A percentile compares a stretch with the other conserved stretches of the same genome.
Evolutionary conservation across 2,329 filamentous ascomycete species (phyloP).

Genomic region (Cryphonectria naterciae): DNA sequence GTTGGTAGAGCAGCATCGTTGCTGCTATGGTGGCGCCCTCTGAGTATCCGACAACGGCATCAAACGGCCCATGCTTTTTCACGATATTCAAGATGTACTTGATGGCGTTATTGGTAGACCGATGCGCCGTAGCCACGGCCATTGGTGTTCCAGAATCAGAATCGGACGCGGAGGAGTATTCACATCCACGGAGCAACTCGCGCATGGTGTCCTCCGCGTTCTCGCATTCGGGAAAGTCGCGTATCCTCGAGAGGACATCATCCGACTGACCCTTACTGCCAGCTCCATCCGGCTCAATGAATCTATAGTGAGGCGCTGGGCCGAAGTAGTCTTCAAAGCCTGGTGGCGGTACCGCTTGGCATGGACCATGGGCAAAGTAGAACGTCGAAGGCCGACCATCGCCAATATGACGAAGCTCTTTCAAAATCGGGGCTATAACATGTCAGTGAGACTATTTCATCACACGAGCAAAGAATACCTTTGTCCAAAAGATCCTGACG

Average conservation of each 20-base stretch:
- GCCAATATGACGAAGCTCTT: constrained; percentile 18
- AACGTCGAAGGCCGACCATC: constrained; percentile 19
- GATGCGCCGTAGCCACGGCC: constrained; percentile 36
- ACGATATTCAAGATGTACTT: constrained; percentile 39
- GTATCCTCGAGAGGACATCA: constrained; percentile 28
- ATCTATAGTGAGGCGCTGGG: constrained; percentile 57
- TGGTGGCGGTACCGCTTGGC: constrained; percentile 42
- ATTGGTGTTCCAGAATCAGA: not conserved
- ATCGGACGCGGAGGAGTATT: constrained; percentile 5
- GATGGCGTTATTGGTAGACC: constrained; percentile 47
- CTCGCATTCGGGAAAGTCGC: constrained; percentile 41
- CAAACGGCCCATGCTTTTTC: constrained; percentile 40
- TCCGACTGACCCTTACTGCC: constrained; percentile 48
- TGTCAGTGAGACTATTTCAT: not conserved
- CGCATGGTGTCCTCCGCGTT: constrained; percentile 31
- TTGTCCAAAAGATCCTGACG: constrained; percentile 8
- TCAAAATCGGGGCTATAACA: constrained; percentile 29
- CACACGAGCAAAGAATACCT: not conserved
- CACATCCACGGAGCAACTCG: constrained; percentile 25
- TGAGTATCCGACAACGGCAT: constrained; percentile 63
- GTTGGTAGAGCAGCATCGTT: constrained; percentile 56
- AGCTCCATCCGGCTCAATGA: constrained; percentile 55
- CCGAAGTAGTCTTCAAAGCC: constrained; percentile 64
- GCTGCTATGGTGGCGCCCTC: constrained; percentile 62
- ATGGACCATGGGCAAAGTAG: constrained; percentile 25